These are phyloP conservation scores for Speleostelium caveatum DNA, from an alignment of 78 protist species.

Conservation along the genomic window DNA sequence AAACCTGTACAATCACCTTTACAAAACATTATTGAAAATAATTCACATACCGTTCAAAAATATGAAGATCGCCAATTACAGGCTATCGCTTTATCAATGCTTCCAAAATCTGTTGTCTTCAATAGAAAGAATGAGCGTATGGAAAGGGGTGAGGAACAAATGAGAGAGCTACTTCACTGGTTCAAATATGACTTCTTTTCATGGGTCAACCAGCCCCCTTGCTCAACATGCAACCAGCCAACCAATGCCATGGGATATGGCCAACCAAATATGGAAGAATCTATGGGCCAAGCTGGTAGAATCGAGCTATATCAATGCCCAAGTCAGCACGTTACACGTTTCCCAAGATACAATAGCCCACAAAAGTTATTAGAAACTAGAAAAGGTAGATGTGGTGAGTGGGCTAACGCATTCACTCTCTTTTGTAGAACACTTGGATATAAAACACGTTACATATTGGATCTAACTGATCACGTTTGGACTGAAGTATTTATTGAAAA, in stretches of 20 bases:
- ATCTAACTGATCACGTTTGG: slow-evolving; percentile 97
- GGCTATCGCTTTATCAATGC: neutral
- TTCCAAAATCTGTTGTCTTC: neutral
- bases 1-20: neutral
- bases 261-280: slow-evolving; percentile 40
- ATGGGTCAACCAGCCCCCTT: slow-evolving; percentile 87
- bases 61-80: neutral
- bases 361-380: slow-evolving; percentile 83
- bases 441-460: slow-evolving; percentile 85
- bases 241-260: slow-evolving; percentile 11
- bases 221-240: slow-evolving; percentile 28
- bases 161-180: slow-evolving; percentile 83
- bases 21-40: neutral
- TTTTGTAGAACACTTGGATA: slow-evolving; percentile 83
- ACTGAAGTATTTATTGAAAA: slow-evolving; percentile 79
- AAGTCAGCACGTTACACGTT: slow-evolving; percentile 30
- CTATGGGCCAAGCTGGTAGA: slow-evolving; percentile 29
- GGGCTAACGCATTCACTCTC: slow-evolving; percentile 91
- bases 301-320: slow-evolving; percentile 89
- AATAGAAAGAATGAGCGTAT: neutral
- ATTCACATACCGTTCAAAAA: neutral
- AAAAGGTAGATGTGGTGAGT: slow-evolving; percentile 95
- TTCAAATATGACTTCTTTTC: slow-evolving; percentile 83
- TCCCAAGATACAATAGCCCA: slow-evolving; percentile 90
- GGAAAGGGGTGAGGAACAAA: neutral